A percentile compares a stretch with the other conserved stretches of the same genome.
Evolutionary conservation across 2,329 filamentous ascomycete genomes (phyloP).

Genomic region (Lachnellula hyalina): DNA sequence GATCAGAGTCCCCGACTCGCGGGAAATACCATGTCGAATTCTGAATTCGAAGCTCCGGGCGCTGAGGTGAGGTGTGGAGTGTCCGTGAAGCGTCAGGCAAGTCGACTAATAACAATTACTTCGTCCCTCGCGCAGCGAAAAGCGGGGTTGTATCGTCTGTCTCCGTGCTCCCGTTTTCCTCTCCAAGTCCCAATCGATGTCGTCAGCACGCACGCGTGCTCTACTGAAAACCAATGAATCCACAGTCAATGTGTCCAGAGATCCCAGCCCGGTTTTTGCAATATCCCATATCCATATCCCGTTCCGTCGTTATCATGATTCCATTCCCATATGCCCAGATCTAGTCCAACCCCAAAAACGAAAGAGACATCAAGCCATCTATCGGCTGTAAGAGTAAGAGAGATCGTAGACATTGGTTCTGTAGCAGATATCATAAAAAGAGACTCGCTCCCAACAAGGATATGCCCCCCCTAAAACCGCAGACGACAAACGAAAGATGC

Average conservation of each 20-base stretch:
- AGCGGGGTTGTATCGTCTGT: conserved; percentile 12
- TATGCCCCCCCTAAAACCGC: conserved; percentile 18
- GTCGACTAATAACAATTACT: conserved; percentile 5
- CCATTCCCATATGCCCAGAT: conserved; percentile 7
- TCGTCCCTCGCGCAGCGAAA: conserved; percentile 18
- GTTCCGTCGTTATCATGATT: conserved; percentile 12
- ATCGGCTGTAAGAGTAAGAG: conserved; percentile 11
- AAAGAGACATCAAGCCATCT: conserved; percentile 29
- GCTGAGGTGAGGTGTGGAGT: conserved; percentile 7
- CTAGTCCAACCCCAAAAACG: conserved; percentile 15
- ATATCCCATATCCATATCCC: conserved; percentile 7
- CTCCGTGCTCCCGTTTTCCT: neutral
- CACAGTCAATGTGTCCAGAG: conserved; percentile 13
- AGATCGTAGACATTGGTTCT: conserved; percentile 7
- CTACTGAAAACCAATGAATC: conserved; percentile 13
- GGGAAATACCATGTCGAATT: conserved; percentile 2
- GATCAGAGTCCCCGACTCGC: conserved; percentile 12
- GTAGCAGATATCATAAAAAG: conserved; percentile 15
- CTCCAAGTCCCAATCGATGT: conserved; percentile 16
- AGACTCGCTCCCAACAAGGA: conserved; percentile 16
- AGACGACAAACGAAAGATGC: conserved; percentile 26
- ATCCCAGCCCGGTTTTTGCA: conserved; percentile 16
- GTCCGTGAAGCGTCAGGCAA: conserved; percentile 10
- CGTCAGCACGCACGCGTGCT: conserved; percentile 28
- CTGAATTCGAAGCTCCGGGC: conserved; percentile 9